phyloP scores from a whole-genome alignment of 441 rosid genomes.

The Gossypium schwendimanii region DNA sequence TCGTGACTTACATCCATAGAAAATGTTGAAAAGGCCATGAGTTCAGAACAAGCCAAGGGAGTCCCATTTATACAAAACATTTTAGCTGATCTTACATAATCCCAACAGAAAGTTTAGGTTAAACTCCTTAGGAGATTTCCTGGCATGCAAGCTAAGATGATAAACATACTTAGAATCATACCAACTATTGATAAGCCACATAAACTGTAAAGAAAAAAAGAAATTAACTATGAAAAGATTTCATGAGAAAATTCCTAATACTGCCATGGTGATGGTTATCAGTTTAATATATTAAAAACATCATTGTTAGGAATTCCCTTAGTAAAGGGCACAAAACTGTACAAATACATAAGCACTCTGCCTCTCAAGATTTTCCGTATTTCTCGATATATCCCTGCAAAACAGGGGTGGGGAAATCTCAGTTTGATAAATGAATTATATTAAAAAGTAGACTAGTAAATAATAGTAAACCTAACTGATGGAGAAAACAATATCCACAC shows the following conservation, averaged over 20 bases:
- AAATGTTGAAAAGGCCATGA: conserved; percentile 1
- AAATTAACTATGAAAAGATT: conserved; percentile 4
- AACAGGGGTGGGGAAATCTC: conserved; percentile 12
- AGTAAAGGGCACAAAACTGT: conserved; percentile 13
- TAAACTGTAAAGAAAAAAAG: not conserved
- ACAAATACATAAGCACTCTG: conserved; percentile 27
- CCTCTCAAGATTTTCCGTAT: conserved; percentile 54
- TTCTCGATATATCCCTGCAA: conserved; percentile 75
- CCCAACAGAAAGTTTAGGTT: not conserved
- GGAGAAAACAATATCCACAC: conserved; percentile 2
- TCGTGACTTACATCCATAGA: not conserved
- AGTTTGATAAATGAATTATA: conserved; percentile 13
- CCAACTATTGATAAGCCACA: conserved; percentile 1
- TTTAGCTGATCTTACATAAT: not conserved
- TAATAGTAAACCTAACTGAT: not conserved
- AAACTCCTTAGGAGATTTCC: not conserved
- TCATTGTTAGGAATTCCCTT: conserved; percentile 3
- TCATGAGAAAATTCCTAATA: conserved; percentile 12
- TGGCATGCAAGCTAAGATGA: not conserved
- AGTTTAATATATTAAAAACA: conserved; percentile 15
- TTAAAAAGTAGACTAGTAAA: not conserved
- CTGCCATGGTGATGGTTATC: conserved; percentile 16
- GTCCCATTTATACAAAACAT: not conserved
- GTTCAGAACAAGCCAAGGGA: not conserved
- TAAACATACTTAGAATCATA: not conserved